Base-by-base conservation (phyloP, 331 rosid genomes). In the Quercus phellos region DNA sequence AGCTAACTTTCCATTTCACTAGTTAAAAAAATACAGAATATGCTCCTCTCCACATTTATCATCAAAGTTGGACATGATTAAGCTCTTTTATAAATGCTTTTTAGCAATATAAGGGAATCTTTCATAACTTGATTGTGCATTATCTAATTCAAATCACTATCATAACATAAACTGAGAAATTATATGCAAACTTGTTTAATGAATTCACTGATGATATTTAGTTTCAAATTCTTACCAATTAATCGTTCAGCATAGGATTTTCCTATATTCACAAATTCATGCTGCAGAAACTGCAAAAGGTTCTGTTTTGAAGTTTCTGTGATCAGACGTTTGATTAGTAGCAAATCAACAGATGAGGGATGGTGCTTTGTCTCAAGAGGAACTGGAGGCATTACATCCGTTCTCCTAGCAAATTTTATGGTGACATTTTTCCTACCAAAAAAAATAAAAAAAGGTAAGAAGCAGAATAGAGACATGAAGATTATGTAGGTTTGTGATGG, bases 331-430 rank as follows among this genome's bases (percentile, higher is more conserved):
- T 94, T 94, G 80, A 94, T 92, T 79, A 94, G 85, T 80, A 94
- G 81, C 78, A 94, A 87, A 90, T 94, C 95, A 75, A 94, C 93
- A 35, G 98, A 86, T 3, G 98, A 94, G 17, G 98, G 98, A 78
- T 94, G 97, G 77, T 92, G 95, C 90, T 94, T 94, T 68, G 98
- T 94, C 89, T 90, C 97, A 50, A 89, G 78, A 77, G 98, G 98
- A 83, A 92, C 83, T 29, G 98, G 90, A 42, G 98, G 98, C 98
- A 92, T 94, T 19, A 92, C 98, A 83, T 94, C 97, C 1, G 98
- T 92, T 89, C 98, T 92, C 74, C 98, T 88, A 46, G 97, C 79
- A 87, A 94, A 94, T 83, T 89, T 90, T 83, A 94, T 81, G 51
- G 97, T 85, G 38, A 92, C 86, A 82, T 86, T 94, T 89, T 94